A percentile compares a stretch with the other conserved stretches of the same genome.
phyloP scores from a whole-genome alignment of 176 grass and related monocot species.

The Eleusine indica region DNA sequence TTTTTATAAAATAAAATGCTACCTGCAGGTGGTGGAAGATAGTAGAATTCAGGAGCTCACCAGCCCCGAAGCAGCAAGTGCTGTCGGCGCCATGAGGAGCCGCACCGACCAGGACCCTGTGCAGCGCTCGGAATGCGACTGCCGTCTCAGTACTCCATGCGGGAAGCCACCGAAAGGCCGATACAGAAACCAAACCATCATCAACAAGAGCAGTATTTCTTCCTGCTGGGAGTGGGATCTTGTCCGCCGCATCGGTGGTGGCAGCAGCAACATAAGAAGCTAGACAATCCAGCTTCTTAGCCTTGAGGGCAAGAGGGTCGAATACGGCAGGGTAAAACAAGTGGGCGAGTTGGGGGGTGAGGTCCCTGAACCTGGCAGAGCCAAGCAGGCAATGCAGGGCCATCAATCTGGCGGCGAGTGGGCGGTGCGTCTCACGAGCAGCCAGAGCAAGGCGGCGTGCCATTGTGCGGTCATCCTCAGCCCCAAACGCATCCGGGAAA shows the following conservation, averaged over 20 bases:
- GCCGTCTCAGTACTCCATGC: constrained; percentile 78
- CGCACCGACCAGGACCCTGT: constrained; percentile 60
- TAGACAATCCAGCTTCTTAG: constrained; percentile 84
- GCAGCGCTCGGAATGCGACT: constrained; percentile 76
- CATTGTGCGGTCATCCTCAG: constrained; percentile 59
- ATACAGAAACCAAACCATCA: constrained; percentile 73
- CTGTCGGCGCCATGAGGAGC: constrained; percentile 54
- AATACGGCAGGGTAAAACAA: constrained; percentile 73
- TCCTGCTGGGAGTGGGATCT: constrained; percentile 27
- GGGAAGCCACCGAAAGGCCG: constrained; percentile 75
- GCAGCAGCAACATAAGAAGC: constrained; percentile 47
- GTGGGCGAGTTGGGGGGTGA: constrained; percentile 19
- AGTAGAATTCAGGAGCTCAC: constrained; percentile 70
- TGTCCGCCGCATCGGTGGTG: constrained; percentile 14
- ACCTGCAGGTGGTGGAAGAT: constrained; percentile 87
- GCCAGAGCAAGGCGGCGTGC: constrained; percentile 58
- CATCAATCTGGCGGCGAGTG: constrained; percentile 61
- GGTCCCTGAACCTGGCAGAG: constrained; percentile 38
- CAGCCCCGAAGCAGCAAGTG: constrained; percentile 39
- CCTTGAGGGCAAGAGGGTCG: constrained; percentile 81
- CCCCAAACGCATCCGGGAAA: constrained; percentile 71
- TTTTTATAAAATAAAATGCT: constrained; percentile 39
- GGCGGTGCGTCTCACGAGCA: constrained; percentile 59
- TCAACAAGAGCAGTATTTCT: constrained; percentile 49
- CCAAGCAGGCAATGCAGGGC: constrained; percentile 88